phyloP scores from a whole-genome alignment of 106 monocot genomes.

The Acorus calamus region DNA sequence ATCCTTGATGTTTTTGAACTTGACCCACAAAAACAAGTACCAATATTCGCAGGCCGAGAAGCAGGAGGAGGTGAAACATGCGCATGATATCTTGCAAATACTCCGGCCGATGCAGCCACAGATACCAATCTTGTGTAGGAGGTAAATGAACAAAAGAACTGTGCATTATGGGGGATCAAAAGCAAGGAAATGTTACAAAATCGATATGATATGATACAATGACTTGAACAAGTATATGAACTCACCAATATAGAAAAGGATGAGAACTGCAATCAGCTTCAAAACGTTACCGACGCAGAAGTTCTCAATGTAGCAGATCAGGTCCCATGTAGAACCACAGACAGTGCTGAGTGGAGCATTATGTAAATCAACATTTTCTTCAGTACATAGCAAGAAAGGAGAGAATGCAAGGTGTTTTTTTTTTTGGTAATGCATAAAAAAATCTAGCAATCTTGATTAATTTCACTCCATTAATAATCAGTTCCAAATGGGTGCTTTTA shows the following conservation, averaged over 20 bases:
- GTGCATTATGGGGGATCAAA: not conserved
- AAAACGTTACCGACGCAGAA: constrained; percentile 73
- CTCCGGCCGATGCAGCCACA: constrained; percentile 45
- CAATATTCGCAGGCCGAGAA: constrained; percentile 35
- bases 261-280: constrained; percentile 42
- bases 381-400: too few relatives aligned
- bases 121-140: constrained; percentile 67
- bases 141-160: constrained; percentile 77
- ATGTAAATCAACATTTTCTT: too few relatives aligned
- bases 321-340: constrained; percentile 83
- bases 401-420: too few relatives aligned
- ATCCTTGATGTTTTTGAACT: constrained; percentile 16
- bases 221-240: not conserved
- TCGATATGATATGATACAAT: not conserved
- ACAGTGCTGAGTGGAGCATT: constrained; percentile 30
- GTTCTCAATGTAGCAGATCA: constrained; percentile 85
- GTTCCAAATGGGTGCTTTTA: too few relatives aligned
- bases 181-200: not conserved
- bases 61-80: constrained; percentile 42
- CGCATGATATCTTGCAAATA: constrained; percentile 51
- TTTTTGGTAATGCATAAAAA: too few relatives aligned
- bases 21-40: constrained; percentile 34
- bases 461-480: too few relatives aligned
- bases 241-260: constrained; percentile 62
- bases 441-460: too few relatives aligned